Evolutionary conservation across 2,329 filamentous ascomycete genomes (phyloP), one percentile per base, ranked within the genome.

Genomic region (Fusarium irregulare): DNA sequence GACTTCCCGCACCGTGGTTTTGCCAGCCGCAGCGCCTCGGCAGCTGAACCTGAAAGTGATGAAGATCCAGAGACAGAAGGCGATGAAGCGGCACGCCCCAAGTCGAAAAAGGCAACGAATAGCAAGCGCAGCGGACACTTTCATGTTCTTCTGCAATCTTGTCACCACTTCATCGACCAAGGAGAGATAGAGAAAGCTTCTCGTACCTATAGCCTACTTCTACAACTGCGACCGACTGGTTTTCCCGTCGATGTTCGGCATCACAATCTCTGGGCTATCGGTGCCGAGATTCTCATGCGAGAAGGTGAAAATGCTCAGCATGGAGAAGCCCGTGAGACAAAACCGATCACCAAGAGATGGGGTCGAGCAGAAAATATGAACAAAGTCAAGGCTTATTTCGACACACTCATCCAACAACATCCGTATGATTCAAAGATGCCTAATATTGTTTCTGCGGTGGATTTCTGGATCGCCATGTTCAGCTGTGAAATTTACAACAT

Each of bases 401-500:
- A 95, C 70, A 87, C 86, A 28, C 84, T 98, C 64, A 92, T 95
- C 53, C 85, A 93, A 71, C 91, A 93, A 76, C 87, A 94, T 78
- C 91, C 93, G 9, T 90, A 91, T 82, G 88, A 90, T 73, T 84
- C 88, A 73, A 83, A 84, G 64, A 83, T 85, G 7, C 88, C 89
- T 1, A 81, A 87, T 53, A 81, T 84, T 5, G 80, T 90, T 44
- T 91, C 88, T 69, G 89, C 92, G 13, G 77, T 92, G 40, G 89
- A 93, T 65, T 97, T 98, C 77, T 94, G 93, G 81, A 90, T 92
- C 16, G 91, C 92, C 16, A 87, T 97, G 81, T 90, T 95, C 72
- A 89, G 89, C 50, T 87, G 93, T 47, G 95, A 96, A 87, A 87
- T 97, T 54, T 94, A 93, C 77, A 88, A 92, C 66, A 83, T 90